phyloP scores from a whole-genome alignment of 371 early-diverging fungal species.

The Mucor plumbeus region DNA sequence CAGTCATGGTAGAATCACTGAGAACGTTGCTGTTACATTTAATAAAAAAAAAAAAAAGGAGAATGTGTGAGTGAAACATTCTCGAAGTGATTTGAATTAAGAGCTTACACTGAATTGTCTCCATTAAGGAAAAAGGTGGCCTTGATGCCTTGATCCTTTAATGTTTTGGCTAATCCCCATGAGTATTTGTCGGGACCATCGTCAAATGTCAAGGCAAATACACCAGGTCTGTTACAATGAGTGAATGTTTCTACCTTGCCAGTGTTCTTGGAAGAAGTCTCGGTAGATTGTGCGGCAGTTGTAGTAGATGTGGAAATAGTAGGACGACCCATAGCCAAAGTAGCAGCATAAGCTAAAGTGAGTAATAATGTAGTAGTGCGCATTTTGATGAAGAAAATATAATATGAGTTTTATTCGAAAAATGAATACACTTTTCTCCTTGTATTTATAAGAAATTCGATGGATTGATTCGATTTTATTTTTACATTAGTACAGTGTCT shows the following conservation, averaged over 20 bases:
- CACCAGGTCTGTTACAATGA: conserved; percentile 25
- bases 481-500: neutral
- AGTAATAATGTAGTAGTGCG: conserved; percentile 16
- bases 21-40: conserved; percentile 29
- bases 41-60: neutral
- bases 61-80: neutral
- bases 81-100: neutral
- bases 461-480: neutral
- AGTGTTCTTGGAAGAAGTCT: neutral
- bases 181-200: conserved; percentile 37
- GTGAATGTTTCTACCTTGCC: neutral
- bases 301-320: neutral
- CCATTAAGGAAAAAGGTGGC: conserved; percentile 76
- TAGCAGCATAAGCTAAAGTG: conserved; percentile 16
- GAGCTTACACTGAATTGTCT: conserved; percentile 27
- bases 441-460: neutral
- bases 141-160: conserved; percentile 21
- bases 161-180: conserved; percentile 28
- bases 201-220: conserved; percentile 39
- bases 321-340: conserved; percentile 15
- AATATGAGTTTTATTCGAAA: neutral
- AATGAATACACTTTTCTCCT: neutral
- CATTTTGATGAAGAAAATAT: neutral
- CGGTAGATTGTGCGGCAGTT: neutral
- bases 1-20: conserved; percentile 15